Evolutionary conservation across 1,139 yeast genomes (phyloP), one percentile per base, ranked within the genome.

Genomic region (Tardiomyces depauwii): DNA sequence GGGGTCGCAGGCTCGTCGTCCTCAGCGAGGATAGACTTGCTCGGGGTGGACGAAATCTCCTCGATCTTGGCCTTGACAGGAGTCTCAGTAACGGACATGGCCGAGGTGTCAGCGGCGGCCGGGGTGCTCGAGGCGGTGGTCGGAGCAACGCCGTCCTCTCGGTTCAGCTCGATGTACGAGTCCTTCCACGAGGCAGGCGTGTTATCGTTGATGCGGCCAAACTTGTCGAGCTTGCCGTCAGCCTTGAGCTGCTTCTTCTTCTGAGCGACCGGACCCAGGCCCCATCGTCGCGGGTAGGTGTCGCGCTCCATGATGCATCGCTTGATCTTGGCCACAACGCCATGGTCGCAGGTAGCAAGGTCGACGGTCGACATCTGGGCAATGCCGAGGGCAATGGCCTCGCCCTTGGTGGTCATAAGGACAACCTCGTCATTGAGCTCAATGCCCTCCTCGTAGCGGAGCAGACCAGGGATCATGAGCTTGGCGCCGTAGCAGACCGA

Each of bases 231-330:
- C 72, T 91, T 91, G 61, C 98, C 98, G 57, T 86, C 96, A 48
- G 95, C 85, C 78, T 89, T 91, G 76, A 91, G 74, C 73, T 89
- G 95, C 77, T 91, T 91, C 84, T 91, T 91, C 82, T 87, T 88
- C 71, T 86, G 89, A 53, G 98, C 98, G 64, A 89, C 87, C 61
- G 98, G 98, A 59, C 98, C 98, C 61, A 91, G 74, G 53, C 98
- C 98, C 98, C 98, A 91, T 78, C 97, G 83, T 78, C 98, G 85
- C 71, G 98, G 98, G 70, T 91, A 91, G 47, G 95, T 80, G 68
- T 91, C 98, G 74, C 98, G 83, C 74, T 91, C 98, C 98, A 91
- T 91, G 60, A 91, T 91, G 74, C 97, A 89, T 74, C 98, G 86
- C 78, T 91, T 91, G 64, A 91, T 95, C 74, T 87, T 88, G 56